Percentiles rank a stretch among this genome's conserved stretches.
Conservation (phyloP, 495 filamentous ascomycete genomes). For the Emericellopsis terricola region DNA sequence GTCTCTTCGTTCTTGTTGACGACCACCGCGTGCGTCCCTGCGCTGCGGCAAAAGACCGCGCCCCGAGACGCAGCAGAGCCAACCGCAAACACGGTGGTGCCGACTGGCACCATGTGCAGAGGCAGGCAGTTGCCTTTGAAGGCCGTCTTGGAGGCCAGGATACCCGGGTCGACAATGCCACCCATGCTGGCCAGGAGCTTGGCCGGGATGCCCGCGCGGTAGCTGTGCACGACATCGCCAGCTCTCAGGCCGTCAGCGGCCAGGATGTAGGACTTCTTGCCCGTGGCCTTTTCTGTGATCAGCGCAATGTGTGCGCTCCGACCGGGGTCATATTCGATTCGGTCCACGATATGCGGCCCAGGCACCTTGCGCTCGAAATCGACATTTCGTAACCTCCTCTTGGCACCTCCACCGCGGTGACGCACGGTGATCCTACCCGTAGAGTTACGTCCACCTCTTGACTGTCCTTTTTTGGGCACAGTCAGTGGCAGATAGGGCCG, state of each 20-base stretch:
- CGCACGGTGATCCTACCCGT: conserved; percentile 68
- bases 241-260: conserved; percentile 85
- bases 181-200: conserved; percentile 81
- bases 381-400: conserved; percentile 75
- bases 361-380: conserved; percentile 64
- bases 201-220: conserved; percentile 68
- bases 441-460: conserved; percentile 84
- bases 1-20: conserved; percentile 65
- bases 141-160: conserved; percentile 82
- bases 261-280: conserved; percentile 69
- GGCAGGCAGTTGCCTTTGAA: conserved; percentile 92
- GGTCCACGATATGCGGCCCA: conserved; percentile 71
- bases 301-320: conserved; percentile 88
- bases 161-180: conserved; percentile 77
- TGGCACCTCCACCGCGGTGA: conserved; percentile 79
- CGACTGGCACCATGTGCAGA: conserved; percentile 82
- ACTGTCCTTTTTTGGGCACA: conserved; percentile 75
- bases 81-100: conserved; percentile 78
- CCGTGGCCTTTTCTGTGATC: conserved; percentile 48
- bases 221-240: conserved; percentile 83
- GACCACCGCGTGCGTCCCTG: conserved; percentile 77
- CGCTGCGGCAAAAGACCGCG: conserved; percentile 83
- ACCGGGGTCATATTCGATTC: conserved; percentile 91
- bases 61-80: conserved; percentile 54
- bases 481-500: conserved; percentile 69